Base-by-base conservation (phyloP, 1,139 yeast genomes). In the Hansenula sp. region DNA sequence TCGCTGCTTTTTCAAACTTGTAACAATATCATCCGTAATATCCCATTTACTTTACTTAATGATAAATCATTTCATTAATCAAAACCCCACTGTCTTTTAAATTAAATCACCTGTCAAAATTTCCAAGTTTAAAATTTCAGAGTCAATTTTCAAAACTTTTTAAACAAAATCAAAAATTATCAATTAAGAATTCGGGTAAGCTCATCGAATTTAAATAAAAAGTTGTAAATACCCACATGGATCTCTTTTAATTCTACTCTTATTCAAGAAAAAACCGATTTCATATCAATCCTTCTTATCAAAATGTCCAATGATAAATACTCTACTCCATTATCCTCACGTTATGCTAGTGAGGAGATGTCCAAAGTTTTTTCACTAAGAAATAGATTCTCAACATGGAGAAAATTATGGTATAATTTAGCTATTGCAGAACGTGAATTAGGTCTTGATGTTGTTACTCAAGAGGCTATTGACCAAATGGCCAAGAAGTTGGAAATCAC, bases 321-420 rank as follows among this genome's bases (percentile, higher is more conserved):
- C 70, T 68, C 90, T 44, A 91, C 98, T 27, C 99, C 99, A 40
- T 74, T 93, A 55, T 89, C 98, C 46, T 86, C 97, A 46, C 84
- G 99, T 72, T 93, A 93, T 73, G 99, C 99, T 45, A 88, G 96
- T 54, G 91, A 86, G 64, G 99, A 93, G 72, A 93, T 93, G 99
- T 84, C 96, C 51, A 75, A 77, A 58, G 76, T 93, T 62, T 93
- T 93, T 76, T 91, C 98, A 41, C 71, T 86, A 63, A 83, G 96
- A 71, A 91, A 87, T 72, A 80, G 99, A 65, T 93, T 86, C 68
- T 86, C 96, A 43, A 93, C 99, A 41, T 93, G 99, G 99, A 85
- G 99, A 77, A 88, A 88, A 68, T 79, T 93, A 56, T 93, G 99
- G 99, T 79, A 82, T 62, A 90, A 88, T 65, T 76, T 93, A 57